Evolutionary conservation across 2,329 filamentous ascomycete genomes (phyloP).

Genomic region (Xylariaceae sp.): DNA sequence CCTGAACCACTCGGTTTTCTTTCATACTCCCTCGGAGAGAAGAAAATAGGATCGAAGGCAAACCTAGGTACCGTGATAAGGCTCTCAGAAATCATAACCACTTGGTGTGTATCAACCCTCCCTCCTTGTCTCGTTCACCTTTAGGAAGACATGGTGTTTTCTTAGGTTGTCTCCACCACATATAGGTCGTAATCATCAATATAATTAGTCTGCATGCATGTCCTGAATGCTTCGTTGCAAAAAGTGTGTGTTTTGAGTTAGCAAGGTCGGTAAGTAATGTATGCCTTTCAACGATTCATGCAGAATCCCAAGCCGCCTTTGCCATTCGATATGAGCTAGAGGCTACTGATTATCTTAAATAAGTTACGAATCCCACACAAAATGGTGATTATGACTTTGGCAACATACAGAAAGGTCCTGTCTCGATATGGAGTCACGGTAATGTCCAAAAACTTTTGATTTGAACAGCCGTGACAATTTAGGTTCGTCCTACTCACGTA

Average conservation of each 20-base stretch:
- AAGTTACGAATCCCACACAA: background rate
- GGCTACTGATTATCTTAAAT: too few species aligned
- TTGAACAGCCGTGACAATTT: background rate
- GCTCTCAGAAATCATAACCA: constrained; percentile 22
- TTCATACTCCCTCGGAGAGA: constrained; percentile 6
- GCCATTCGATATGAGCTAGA: too few species aligned
- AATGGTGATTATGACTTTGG: background rate
- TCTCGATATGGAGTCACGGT: background rate
- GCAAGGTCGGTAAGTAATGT: too few species aligned
- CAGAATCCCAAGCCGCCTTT: too few species aligned
- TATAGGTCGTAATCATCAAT: constrained; percentile 14
- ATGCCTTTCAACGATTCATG: too few species aligned
- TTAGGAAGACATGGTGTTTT: too few species aligned
- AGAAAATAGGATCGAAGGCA: constrained; percentile 1
- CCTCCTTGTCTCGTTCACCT: constrained; percentile 23
- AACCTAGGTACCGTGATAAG: constrained; percentile 5
- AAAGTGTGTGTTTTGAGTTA: background rate
- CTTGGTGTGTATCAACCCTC: constrained; percentile 40
- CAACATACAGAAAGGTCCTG: too few species aligned
- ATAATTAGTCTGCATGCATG: too few species aligned
- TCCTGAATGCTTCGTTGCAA: too few species aligned
- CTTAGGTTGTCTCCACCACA: background rate
- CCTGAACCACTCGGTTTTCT: constrained; percentile 8
- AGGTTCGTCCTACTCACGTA: background rate
- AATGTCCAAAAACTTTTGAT: background rate